These are phyloP conservation scores for Cytospora mali DNA, from an alignment of 2,329 filamentous ascomycete species.

Conservation along the genomic window DNA sequence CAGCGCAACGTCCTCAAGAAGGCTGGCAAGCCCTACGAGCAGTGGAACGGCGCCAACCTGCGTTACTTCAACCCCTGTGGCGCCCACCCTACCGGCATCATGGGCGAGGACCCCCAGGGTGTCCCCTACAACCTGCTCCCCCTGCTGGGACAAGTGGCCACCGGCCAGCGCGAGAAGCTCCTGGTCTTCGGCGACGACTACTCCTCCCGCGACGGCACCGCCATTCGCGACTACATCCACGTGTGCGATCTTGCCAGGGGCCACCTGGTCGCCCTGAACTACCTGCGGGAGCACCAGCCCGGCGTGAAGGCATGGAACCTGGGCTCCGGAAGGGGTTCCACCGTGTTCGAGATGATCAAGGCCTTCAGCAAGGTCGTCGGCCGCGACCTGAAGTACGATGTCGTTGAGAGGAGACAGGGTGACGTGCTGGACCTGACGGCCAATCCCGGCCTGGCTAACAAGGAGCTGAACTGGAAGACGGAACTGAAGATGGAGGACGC, in stretches of 20 bases:
- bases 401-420: slow-evolving; percentile 78
- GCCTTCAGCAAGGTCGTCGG: slow-evolving; percentile 89
- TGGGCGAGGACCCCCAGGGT: slow-evolving; percentile 97
- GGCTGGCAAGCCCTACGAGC: slow-evolving; percentile 72
- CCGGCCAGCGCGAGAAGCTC: slow-evolving; percentile 91
- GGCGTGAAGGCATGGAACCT: slow-evolving; percentile 96
- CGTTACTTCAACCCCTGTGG: slow-evolving; percentile 98
- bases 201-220: slow-evolving; percentile 83
- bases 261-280: slow-evolving; percentile 86
- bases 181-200: slow-evolving; percentile 97
- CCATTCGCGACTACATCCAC: slow-evolving; percentile 98
- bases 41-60: slow-evolving; percentile 91
- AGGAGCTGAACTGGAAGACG: slow-evolving; percentile 91
- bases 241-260: slow-evolving; percentile 86
- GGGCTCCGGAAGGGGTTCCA: slow-evolving; percentile 91
- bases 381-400: slow-evolving; percentile 81
- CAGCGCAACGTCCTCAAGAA: slow-evolving; percentile 83
- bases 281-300: slow-evolving; percentile 80
- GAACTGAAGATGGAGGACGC: slow-evolving; percentile 88
- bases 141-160: slow-evolving; percentile 91
- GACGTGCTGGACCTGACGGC: slow-evolving; percentile 95
- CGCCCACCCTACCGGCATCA: slow-evolving; percentile 90
- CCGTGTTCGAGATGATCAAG: slow-evolving; percentile 96
- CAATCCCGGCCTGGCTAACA: slow-evolving; percentile 83
- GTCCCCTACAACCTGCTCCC: slow-evolving; percentile 95